A percentile compares a stretch with the other conserved stretches of the same genome.
Evolutionary conservation across 345 rosid genomes (phyloP).

Genomic region (Laguncularia racemosa): DNA sequence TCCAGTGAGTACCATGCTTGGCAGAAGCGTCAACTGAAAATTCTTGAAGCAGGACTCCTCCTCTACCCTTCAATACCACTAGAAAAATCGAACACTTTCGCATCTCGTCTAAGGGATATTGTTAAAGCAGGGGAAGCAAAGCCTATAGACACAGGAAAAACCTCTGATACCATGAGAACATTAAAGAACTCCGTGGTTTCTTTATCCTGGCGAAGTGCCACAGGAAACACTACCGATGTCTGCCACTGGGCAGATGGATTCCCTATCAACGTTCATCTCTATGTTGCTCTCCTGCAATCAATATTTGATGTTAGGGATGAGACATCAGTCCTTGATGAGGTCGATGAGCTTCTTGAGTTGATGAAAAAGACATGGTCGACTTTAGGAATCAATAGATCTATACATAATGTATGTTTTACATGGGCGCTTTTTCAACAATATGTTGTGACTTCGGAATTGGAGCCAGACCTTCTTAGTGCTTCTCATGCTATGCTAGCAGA

Average conservation of each 20-base stretch:
- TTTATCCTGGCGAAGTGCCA: constrained; percentile 34
- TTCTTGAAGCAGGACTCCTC: constrained; percentile 36
- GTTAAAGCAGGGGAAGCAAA: constrained; percentile 24
- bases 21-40: constrained; percentile 42
- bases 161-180: constrained; percentile 33
- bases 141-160: constrained; percentile 35
- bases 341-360: constrained; percentile 38
- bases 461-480: constrained; percentile 38
- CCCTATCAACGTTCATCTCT: constrained; percentile 37
- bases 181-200: constrained; percentile 36
- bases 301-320: constrained; percentile 35
- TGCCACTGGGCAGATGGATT: constrained; percentile 54
- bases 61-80: constrained; percentile 31
- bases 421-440: constrained; percentile 42
- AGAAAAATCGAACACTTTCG: constrained; percentile 24
- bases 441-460: constrained; percentile 27
- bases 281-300: constrained; percentile 28
- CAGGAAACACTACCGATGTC: constrained; percentile 25
- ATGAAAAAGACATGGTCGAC: constrained; percentile 50
- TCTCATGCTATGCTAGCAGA: constrained; percentile 34
- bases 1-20: constrained; percentile 49
- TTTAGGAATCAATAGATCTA: constrained; percentile 28
- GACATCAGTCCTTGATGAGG: constrained; percentile 38
- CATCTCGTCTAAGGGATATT: constrained; percentile 25
- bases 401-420: constrained; percentile 36